Evolutionary conservation across 371 early-diverging fungal species (phyloP), one percentile per base, ranked within the genome.

Genomic region (Actinomucor elegans): DNA sequence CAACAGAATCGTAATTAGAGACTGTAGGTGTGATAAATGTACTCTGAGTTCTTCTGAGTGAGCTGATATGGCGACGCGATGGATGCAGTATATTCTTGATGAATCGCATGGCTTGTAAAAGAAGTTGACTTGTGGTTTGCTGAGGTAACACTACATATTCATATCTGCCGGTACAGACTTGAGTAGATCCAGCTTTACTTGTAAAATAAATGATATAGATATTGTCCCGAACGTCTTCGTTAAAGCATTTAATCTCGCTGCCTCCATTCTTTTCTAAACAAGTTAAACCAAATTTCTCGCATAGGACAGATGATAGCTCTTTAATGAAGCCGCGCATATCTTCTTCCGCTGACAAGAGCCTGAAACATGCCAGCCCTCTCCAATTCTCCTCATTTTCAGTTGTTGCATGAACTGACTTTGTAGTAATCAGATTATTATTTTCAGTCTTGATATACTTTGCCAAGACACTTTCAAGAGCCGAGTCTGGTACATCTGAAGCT

Each of bases 401-500:
- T n/a, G n/a, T n/a, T n/a, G n/a, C n/a, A n/a, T n/a, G n/a, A n/a
- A n/a, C n/a, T n/a, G n/a, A n/a, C n/a, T n/a, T n/a, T n/a, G n/a
- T n/a, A n/a, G n/a, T n/a, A n/a, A n/a, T n/a, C n/a, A n/a, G n/a
- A n/a, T n/a, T n/a, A n/a, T n/a, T n/a, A n/a, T n/a, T n/a, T n/a
- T n/a, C n/a, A n/a, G n/a, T n/a, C n/a, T n/a, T n/a, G 26, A 41
- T 75, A 10, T 88, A 84, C 5, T 82, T 80, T 0, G 85, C 73
- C 18, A 95, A 61, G 5, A 90, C 80, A 37, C 80, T 83, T 36
- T 71, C 69, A 36, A 96, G 90, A 24, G 85, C 75, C n/a, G 76
- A 75, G 64, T 95, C 94, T 10, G 63, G 61, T 3, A 97, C 91
- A 32, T 75, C 67, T 12, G 85, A 81, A 4, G 96, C 89, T 36